Evolutionary conservation across 1,284 basidiomycete species (phyloP).

Genomic region (Earliella scabrosa): DNA sequence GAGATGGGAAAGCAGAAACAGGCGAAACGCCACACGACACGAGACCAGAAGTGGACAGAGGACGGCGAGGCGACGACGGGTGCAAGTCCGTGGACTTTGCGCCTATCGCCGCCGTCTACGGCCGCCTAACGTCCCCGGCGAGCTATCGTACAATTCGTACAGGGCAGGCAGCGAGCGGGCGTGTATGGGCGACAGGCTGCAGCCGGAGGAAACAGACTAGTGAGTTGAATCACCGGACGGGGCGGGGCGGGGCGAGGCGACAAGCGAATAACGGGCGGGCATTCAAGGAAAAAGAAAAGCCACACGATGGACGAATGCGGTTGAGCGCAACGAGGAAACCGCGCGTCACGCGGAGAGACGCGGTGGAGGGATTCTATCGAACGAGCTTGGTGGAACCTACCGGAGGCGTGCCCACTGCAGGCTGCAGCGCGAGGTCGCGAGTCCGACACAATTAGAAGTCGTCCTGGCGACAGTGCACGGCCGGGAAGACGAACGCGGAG

Average conservation of each 20-base stretch:
- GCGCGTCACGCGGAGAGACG: conserved; percentile 10
- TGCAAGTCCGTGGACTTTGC: background rate
- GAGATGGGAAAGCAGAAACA: background rate
- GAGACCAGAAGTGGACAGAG: background rate
- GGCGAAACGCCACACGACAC: background rate
- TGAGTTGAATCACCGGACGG: conserved; percentile 25
- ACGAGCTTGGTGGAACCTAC: conserved; percentile 14
- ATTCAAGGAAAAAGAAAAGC: background rate
- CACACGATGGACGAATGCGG: conserved; percentile 3
- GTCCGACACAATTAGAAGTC: conserved; percentile 26
- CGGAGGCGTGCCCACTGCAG: background rate
- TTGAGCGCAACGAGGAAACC: background rate
- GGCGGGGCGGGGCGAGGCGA: background rate
- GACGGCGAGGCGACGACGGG: background rate
- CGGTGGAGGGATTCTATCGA: conserved; percentile 10
- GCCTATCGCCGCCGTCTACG: background rate
- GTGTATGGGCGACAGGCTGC: background rate
- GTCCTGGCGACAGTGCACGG: conserved; percentile 27
- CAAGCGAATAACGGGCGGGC: conserved; percentile 5
- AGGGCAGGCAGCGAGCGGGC: background rate
- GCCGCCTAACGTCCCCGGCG: background rate
- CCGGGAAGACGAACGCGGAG: conserved; percentile 6
- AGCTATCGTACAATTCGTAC: conserved; percentile 8
- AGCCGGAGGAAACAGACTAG: background rate
- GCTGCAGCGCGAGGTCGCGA: background rate